These are phyloP conservation scores for Blastomyces emzantsi DNA, from an alignment of 2,329 filamentous ascomycete species.

Conservation along the genomic window DNA sequence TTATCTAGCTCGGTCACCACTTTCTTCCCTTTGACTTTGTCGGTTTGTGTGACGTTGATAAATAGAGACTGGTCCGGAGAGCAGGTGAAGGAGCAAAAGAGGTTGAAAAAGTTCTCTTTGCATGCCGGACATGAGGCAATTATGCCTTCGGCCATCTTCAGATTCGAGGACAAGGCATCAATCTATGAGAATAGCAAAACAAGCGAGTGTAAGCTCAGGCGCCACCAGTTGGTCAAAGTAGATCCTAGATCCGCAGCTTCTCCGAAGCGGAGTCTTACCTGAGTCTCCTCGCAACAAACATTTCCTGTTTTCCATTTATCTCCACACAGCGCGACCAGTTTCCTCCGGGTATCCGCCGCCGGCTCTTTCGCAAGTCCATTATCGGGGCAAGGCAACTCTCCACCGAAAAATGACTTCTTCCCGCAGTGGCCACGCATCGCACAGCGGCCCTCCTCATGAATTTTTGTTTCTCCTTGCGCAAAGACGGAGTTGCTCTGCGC, in stretches of 20 bases:
- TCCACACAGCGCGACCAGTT: slow-evolving; percentile 79
- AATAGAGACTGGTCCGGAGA: slow-evolving; percentile 95
- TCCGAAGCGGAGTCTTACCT: slow-evolving; percentile 41
- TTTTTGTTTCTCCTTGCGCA: slow-evolving; percentile 31
- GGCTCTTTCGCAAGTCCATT: slow-evolving; percentile 74
- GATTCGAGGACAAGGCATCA: slow-evolving; percentile 67
- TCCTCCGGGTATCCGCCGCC: slow-evolving; percentile 59
- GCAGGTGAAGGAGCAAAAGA: slow-evolving; percentile 97
- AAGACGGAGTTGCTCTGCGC: slow-evolving; percentile 8
- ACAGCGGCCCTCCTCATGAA: slow-evolving; percentile 80
- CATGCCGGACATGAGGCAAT: slow-evolving; percentile 93
- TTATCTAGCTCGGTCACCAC: slow-evolving; percentile 89
- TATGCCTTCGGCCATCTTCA: slow-evolving; percentile 78
- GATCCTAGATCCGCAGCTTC: slow-evolving; percentile 23
- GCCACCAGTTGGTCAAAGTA: neutral
- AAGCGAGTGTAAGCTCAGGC: neutral
- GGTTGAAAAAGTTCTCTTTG: slow-evolving; percentile 96
- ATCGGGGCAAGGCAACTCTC: slow-evolving; percentile 83
- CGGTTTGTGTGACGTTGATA: slow-evolving; percentile 76
- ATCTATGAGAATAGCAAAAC: slow-evolving; percentile 44
- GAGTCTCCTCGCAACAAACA: slow-evolving; percentile 74
- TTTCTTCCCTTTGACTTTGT: slow-evolving; percentile 46
- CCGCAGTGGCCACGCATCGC: slow-evolving; percentile 88
- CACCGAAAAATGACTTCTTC: slow-evolving; percentile 80
- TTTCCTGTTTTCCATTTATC: slow-evolving; percentile 73